Evolutionary conservation across 2,329 filamentous ascomycete genomes (phyloP).

Genomic region (Xylariaceae sp.): DNA sequence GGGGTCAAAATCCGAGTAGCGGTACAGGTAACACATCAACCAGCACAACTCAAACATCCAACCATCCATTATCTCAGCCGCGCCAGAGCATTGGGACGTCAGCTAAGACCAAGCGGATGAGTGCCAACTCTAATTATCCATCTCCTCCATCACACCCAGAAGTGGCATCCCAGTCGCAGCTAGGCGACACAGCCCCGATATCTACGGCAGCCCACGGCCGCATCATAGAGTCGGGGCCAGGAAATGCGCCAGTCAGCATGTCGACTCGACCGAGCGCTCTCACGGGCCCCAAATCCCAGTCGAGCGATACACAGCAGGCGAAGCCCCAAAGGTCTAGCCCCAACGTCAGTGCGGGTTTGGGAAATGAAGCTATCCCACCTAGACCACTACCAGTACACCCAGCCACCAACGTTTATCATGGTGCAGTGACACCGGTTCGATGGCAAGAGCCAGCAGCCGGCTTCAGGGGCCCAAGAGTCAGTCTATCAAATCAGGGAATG

Average conservation of each 20-base stretch:
- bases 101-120: background rate
- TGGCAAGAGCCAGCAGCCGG: background rate
- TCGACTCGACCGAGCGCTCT: constrained; percentile 2
- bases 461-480: background rate
- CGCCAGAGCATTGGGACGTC: background rate
- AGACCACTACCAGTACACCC: constrained; percentile 1
- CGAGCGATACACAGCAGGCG: background rate
- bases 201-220: background rate
- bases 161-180: background rate
- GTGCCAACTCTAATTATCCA: background rate
- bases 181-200: background rate
- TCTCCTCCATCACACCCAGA: background rate
- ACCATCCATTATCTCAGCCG: background rate
- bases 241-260: background rate
- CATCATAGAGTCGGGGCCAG: background rate
- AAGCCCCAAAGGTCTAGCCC: background rate
- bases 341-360: background rate
- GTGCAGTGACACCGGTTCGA: background rate
- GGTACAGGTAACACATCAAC: background rate
- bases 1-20: background rate
- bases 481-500: background rate
- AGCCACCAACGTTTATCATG: background rate
- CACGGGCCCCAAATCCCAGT: background rate
- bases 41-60: background rate
- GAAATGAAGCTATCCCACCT: background rate